phyloP scores from a whole-genome alignment of 2,329 filamentous ascomycete species.

The Fusarium newnesense region DNA sequence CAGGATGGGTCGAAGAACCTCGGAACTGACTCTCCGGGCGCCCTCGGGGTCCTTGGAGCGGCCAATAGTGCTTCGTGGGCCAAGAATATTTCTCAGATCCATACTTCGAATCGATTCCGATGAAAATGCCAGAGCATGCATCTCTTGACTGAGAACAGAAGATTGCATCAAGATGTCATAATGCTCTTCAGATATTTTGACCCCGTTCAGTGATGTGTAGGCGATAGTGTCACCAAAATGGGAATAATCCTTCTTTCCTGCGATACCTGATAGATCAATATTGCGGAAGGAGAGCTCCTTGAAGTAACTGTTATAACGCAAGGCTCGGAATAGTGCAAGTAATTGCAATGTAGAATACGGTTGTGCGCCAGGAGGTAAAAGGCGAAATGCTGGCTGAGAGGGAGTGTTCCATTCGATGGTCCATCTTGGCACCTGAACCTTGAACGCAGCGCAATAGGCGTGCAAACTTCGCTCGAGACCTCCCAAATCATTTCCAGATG shows the following conservation, averaged over 20 bases:
- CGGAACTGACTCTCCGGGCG: slow-evolving; percentile 47
- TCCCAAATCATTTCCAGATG: slow-evolving; percentile 65
- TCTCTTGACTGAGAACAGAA: slow-evolving; percentile 64
- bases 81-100: slow-evolving; percentile 59
- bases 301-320: slow-evolving; percentile 70
- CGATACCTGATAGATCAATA: slow-evolving; percentile 58
- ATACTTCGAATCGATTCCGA: slow-evolving; percentile 66
- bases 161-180: slow-evolving; percentile 60
- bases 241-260: slow-evolving; percentile 55
- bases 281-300: slow-evolving; percentile 66
- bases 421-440: slow-evolving; percentile 62
- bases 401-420: slow-evolving; percentile 57
- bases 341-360: slow-evolving; percentile 63
- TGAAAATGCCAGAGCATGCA: slow-evolving; percentile 65
- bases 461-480: slow-evolving; percentile 65
- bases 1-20: slow-evolving; percentile 60
- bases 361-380: slow-evolving; percentile 55
- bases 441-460: slow-evolving; percentile 65
- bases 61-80: slow-evolving; percentile 39
- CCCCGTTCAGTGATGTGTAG: slow-evolving; percentile 62
- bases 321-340: slow-evolving; percentile 65
- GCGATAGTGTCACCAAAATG: slow-evolving; percentile 59
- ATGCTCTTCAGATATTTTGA: slow-evolving; percentile 60
- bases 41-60: slow-evolving; percentile 38
- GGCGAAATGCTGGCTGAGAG: slow-evolving; percentile 62